These are phyloP conservation scores for Solanum sitiens DNA, from an alignment of 257 asterid species.

Conservation along the genomic window DNA sequence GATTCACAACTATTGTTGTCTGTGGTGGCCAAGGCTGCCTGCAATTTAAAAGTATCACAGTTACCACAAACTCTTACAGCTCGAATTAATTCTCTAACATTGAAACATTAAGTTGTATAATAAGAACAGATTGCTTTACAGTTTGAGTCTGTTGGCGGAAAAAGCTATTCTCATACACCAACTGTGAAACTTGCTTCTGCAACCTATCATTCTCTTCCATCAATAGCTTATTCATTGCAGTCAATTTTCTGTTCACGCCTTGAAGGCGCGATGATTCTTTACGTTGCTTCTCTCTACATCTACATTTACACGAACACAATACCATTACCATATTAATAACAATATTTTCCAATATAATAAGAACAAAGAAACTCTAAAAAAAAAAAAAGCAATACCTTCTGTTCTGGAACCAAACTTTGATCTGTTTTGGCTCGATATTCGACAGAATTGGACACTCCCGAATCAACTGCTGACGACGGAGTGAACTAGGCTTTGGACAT, in stretches of 20 bases:
- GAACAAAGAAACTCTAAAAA: neutral
- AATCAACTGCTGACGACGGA: slow-evolving; percentile 85
- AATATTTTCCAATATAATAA: neutral
- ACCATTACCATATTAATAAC: neutral
- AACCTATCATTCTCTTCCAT: slow-evolving; percentile 98
- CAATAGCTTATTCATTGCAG: slow-evolving; percentile 93
- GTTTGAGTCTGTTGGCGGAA: slow-evolving; percentile 83
- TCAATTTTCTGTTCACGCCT: slow-evolving; percentile 75
- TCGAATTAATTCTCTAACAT: neutral
- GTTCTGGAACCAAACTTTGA: slow-evolving; percentile 99
- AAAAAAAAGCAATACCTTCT: slow-evolving; percentile 44
- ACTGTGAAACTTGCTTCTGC: slow-evolving; percentile 92
- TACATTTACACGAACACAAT: slow-evolving; percentile 7
- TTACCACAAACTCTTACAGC: neutral
- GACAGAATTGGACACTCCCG: slow-evolving; percentile 84
- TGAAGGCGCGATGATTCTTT: slow-evolving; percentile 92
- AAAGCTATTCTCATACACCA: slow-evolving; percentile 80
- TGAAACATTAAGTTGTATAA: neutral
- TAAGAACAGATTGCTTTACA: slow-evolving; percentile 22
- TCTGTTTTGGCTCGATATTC: slow-evolving; percentile 95
- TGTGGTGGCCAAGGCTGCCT: slow-evolving; percentile 73
- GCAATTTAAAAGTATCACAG: slow-evolving; percentile 7
- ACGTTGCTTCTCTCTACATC: slow-evolving; percentile 94
- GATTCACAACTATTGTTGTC: slow-evolving; percentile 87
- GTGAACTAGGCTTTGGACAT: slow-evolving; percentile 95